Evolutionary conservation across 116 monocot genomes (phyloP).

Genomic region (Iris pallida): DNA sequence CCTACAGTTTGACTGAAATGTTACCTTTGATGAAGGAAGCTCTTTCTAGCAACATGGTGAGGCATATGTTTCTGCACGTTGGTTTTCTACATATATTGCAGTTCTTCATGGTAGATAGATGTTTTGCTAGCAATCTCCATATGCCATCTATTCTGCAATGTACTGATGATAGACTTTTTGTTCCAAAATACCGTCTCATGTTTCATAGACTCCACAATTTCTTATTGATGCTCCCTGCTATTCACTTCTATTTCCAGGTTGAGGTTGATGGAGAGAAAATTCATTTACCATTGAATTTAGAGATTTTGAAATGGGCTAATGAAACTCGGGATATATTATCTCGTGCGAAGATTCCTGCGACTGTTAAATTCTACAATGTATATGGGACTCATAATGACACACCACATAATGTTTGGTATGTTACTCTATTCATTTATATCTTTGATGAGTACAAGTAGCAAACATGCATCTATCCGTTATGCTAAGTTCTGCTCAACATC

Average conservation of each 20-base stretch:
- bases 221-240: not conserved
- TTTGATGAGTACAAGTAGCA: conserved; percentile 21
- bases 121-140: not conserved
- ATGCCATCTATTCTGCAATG: not conserved
- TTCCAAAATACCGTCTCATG: not conserved
- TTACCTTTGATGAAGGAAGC: conserved; percentile 67
- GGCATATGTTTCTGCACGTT: not conserved
- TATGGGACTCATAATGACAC: conserved; percentile 12
- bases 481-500: no score
- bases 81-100: not conserved
- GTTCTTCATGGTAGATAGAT: not conserved
- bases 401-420: conserved; percentile 67
- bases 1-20: conserved; percentile 56
- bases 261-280: conserved; percentile 54
- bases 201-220: not conserved
- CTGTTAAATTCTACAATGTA: conserved; percentile 78
- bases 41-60: conserved; percentile 70
- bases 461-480: no score
- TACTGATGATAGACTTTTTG: not conserved
- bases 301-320: conserved; percentile 86
- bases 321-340: conserved; percentile 77
- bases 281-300: conserved; percentile 75
- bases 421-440: conserved; percentile 8
- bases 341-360: conserved; percentile 67
- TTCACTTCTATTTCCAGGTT: conserved; percentile 50